Percentiles rank a stretch among this genome's conserved stretches.
Conservation (phyloP, 2,329 filamentous ascomycete species). For the Fusarium chuoi region DNA sequence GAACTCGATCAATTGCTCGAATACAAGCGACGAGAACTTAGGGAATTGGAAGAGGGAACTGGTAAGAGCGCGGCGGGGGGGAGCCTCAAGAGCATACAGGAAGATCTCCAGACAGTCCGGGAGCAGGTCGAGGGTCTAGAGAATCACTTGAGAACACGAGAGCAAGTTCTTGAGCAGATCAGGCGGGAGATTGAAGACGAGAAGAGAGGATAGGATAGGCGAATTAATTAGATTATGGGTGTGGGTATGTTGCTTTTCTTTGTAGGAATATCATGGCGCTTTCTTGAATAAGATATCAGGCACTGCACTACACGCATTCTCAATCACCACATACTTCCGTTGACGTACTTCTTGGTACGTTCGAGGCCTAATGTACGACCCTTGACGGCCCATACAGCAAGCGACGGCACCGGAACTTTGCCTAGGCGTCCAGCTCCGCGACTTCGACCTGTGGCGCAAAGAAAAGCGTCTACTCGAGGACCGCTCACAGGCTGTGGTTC, state of each 20-base stretch:
- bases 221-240: conserved; percentile 18
- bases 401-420: conserved; percentile 59
- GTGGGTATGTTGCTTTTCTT: conserved; percentile 30
- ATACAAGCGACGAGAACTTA: conserved; percentile 86
- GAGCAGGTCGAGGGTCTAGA: conserved; percentile 95
- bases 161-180: conserved; percentile 80
- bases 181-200: conserved; percentile 87
- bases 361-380: conserved; percentile 61
- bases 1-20: conserved; percentile 95
- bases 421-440: conserved; percentile 62
- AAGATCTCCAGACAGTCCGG: conserved; percentile 89
- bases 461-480: conserved; percentile 60
- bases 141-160: conserved; percentile 79
- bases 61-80: conserved; percentile 76
- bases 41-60: conserved; percentile 78
- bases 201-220: conserved; percentile 65
- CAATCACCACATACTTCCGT: conserved; percentile 57
- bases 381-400: conserved; percentile 63
- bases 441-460: conserved; percentile 60
- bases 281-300: conserved; percentile 42
- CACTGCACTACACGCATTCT: conserved; percentile 27
- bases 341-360: conserved; percentile 56
- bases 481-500: conserved; percentile 56
- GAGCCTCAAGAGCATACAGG: conserved; percentile 78
- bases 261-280: conserved; percentile 44